Base-by-base conservation (phyloP, 768 basidiomycete species). In the Pholiota microspora region DNA sequence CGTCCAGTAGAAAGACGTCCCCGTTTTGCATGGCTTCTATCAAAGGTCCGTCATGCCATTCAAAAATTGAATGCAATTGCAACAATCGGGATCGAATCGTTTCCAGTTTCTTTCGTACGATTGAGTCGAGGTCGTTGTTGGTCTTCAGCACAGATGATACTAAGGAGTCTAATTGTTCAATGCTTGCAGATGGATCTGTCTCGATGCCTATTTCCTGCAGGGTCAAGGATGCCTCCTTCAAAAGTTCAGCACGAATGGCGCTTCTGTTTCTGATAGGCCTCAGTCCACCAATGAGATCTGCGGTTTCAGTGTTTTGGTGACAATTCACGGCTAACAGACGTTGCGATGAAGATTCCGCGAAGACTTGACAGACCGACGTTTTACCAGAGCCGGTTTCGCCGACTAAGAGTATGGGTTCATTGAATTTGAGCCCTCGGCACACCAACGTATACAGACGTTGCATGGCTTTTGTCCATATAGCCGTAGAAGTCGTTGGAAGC, bases 371-470 rank as follows among this genome's bases (percentile, higher is more conserved):
- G 35, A 98, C 88, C 0, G 96, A 97, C 0, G 97, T 99, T 72
- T 99, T 99, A 13, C 97, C 97, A 3, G 89, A 91, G 12, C 97
- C 97, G 0, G 97, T 98, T 70, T 98, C 96, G 0, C 97, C 97
- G 9, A 99, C 96, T 25, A 99, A 80, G 16, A 98, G 77, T 40
- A 98, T 87, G 0, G 97, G 97, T 66, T 99, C 97, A 63, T 97
- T 89, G 71, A 88, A 92, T 44, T 82, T 83, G 47, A 98, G 70
- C 2, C 94, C 94, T n/a, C 89, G 82, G 25, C 86, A 82, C 24
- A 95, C 83, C 24, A 99, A 76, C 36, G 86, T 77, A 70, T 93
- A 96, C 1, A 98, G 75, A 8, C 95, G 83, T 63, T 88, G 89
- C 91, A 97, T 97, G 2, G 94, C 92, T 21, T 75, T 80, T 0